Evolutionary conservation across 2,329 filamentous ascomycete genomes (phyloP).

Genomic region (Calonectria multiphialidica): DNA sequence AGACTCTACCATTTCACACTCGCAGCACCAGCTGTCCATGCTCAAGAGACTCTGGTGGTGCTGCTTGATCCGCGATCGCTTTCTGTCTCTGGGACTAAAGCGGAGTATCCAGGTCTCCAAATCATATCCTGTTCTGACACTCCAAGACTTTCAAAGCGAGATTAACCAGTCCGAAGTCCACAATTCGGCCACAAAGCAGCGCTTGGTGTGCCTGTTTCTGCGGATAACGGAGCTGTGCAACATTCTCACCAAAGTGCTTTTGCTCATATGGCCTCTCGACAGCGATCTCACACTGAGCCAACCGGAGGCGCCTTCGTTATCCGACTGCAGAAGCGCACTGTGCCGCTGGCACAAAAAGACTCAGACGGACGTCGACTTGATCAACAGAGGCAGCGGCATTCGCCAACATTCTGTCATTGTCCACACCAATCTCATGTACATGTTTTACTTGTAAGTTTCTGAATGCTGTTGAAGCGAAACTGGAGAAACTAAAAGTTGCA

Average conservation of each 20-base stretch:
- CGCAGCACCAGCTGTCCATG: neutral
- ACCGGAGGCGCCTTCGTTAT: neutral
- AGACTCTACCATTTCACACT: neutral
- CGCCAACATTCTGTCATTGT: neutral
- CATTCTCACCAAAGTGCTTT: neutral
- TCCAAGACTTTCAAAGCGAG: neutral
- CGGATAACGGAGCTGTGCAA: neutral
- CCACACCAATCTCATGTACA: constrained; percentile 8
- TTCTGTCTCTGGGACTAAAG: neutral
- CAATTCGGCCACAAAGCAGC: neutral
- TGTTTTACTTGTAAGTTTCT: neutral
- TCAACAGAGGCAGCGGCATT: neutral
- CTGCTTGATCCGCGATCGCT: constrained; percentile 4
- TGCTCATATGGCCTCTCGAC: neutral
- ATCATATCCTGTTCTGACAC: neutral
- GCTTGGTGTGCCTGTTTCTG: neutral
- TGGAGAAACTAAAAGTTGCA: neutral
- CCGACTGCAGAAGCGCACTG: neutral
- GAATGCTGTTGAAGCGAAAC: no score
- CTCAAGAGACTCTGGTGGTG: constrained; percentile 8
- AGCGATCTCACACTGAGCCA: neutral
- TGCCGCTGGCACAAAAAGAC: neutral
- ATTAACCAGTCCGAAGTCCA: neutral
- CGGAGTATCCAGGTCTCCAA: neutral
- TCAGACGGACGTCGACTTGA: neutral